phyloP scores from a whole-genome alignment of 352 stramenopile genomes.

The Globisporangium echinulatum region DNA sequence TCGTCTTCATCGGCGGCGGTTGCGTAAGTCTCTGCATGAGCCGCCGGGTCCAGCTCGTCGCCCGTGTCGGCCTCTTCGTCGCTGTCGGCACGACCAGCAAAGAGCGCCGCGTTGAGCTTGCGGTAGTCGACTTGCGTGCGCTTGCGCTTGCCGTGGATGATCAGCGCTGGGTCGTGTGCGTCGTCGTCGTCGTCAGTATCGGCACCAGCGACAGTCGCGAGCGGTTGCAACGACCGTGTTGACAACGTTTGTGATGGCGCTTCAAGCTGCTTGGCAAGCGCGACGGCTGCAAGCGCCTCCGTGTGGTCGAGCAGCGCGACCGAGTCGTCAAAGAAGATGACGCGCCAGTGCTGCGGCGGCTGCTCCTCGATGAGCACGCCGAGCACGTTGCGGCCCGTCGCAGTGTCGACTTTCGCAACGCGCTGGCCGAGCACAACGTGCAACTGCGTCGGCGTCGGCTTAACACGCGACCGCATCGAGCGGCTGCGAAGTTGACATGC shows the following conservation, averaged over 20 bases:
- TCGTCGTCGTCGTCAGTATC: slow-evolving; percentile 5
- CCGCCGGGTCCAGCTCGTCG: slow-evolving; percentile 3
- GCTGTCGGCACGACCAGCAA: slow-evolving; percentile 52
- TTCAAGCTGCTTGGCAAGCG: slow-evolving; percentile 20
- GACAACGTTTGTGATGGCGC: not conserved
- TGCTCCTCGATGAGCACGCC: slow-evolving; percentile 41
- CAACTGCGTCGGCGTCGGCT: not conserved
- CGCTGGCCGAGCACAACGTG: slow-evolving; percentile 23
- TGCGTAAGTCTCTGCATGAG: slow-evolving; percentile 4
- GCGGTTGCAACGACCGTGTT: too few relatives aligned
- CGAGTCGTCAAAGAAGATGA: slow-evolving; percentile 51
- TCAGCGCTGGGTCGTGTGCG: slow-evolving; percentile 28
- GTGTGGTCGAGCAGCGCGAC: slow-evolving; percentile 29
- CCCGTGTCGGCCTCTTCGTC: slow-evolving; percentile 40
- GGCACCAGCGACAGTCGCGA: too few relatives aligned
- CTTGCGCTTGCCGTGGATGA: slow-evolving; percentile 73
- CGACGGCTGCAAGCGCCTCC: slow-evolving; percentile 26
- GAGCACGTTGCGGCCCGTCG: slow-evolving; percentile 29
- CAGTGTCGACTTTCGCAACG: slow-evolving; percentile 29
- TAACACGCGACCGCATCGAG: slow-evolving; percentile 20
- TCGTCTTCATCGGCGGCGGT: slow-evolving; percentile 10
- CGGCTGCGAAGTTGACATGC: slow-evolving; percentile 11
- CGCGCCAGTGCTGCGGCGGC: slow-evolving; percentile 28
- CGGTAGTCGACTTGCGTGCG: slow-evolving; percentile 74
- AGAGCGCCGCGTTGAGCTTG: slow-evolving; percentile 74